These are phyloP conservation scores for Podospora bellae-mahoneyi DNA, from an alignment of 495 filamentous ascomycete genomes.

Conservation along the genomic window DNA sequence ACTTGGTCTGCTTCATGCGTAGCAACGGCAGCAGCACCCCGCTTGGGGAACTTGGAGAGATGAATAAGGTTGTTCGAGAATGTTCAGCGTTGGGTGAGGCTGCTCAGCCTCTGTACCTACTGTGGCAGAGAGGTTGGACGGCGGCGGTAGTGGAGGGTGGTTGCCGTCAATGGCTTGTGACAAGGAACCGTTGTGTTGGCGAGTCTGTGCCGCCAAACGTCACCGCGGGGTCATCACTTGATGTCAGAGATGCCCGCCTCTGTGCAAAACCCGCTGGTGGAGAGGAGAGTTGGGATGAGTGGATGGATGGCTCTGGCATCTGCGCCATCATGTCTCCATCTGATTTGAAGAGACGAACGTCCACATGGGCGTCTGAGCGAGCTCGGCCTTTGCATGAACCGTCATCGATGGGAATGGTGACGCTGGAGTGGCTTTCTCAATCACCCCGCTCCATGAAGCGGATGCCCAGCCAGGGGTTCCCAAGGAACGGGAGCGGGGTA, in stretches of 20 bases:
- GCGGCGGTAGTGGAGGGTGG: not conserved
- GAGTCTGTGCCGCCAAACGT: constrained; percentile 4
- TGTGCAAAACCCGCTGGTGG: not conserved
- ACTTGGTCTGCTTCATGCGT: not conserved
- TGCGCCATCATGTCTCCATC: not conserved
- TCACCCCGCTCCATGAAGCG: not conserved
- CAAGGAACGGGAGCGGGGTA: constrained; percentile 2
- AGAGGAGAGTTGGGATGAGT: not conserved
- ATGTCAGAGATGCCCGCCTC: not conserved
- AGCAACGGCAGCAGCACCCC: not conserved
- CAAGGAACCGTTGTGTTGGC: constrained; percentile 7
- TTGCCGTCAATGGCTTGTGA: not conserved
- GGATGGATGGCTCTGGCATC: not conserved
- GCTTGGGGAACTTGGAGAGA: not conserved
- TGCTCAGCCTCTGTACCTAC: not conserved
- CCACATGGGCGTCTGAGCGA: not conserved
- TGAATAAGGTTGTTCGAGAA: not conserved
- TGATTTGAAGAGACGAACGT: not conserved
- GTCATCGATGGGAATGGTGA: not conserved
- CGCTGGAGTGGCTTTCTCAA: not conserved
- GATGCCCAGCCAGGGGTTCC: not conserved
- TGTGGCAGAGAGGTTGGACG: not conserved
- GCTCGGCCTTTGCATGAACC: not conserved
- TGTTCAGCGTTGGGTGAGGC: not conserved
- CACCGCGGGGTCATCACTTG: constrained; percentile 2